Base-by-base conservation (phyloP, 306 rosid genomes). In the Vigna unguiculata region DNA sequence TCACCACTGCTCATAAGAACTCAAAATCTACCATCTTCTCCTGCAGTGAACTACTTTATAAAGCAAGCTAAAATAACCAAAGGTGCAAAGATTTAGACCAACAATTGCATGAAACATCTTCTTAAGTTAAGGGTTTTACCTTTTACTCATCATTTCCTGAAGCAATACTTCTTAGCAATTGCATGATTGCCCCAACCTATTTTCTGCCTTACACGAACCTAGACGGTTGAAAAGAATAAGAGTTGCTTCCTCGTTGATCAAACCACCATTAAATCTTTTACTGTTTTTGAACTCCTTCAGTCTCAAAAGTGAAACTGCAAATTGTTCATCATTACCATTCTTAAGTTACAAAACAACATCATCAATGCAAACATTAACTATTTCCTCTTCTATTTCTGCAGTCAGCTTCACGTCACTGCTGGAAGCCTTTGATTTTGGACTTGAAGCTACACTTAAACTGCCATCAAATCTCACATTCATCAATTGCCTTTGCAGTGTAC, bases 21-120 rank as follows among this genome's bases (percentile, higher is more conserved):
- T 75, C 91, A 22, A 77, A 80, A 34, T 90, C 93, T 17, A 85
- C 84, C 96, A 91, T 88, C 85, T 83, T 88, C 80, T 91, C 96
- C 98, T 93, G 96, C 87, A 85, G 53, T 53, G 75, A 76, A 83
- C 69, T 70, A 77, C 38, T 34, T 65, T 54, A 72, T 78, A 64
- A 41, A 65, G 63, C 84, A 52, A 80, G 86, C 72, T 46, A 76
- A 71, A 79, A 28, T 53, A 74, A 24, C 59, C 20, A 78, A 9
- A 52, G 24, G 58, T n/a, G 16, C 65, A n/a, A 74, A 36, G 16
- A 15, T n/a, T n/a, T 79, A 63, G 49, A 61, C 21, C 41, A 59
- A 24, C 3, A 22, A 51, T 66, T 80, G 11, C 45, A 8, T 7
- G 14, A 71, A 45, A 34, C 21, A 52, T 72, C 16, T 45, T 19